These are phyloP conservation scores for Mycena capillaripes DNA, from an alignment of 768 basidiomycete species.

Conservation along the genomic window DNA sequence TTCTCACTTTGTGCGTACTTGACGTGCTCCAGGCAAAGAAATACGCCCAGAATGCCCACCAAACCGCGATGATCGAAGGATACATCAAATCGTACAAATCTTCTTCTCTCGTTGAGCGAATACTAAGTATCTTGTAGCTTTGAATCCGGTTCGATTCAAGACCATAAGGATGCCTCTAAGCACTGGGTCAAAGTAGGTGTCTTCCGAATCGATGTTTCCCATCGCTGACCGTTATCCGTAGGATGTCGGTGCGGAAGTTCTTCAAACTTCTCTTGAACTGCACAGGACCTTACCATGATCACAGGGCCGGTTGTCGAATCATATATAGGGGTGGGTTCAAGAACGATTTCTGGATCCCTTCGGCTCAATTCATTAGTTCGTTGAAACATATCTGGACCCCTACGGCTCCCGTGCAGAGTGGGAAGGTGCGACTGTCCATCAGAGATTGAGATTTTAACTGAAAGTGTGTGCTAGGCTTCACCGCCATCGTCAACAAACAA, in stretches of 20 bases:
- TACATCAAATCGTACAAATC: slow-evolving; percentile 81
- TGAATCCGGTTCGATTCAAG: slow-evolving; percentile 81
- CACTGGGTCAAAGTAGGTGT: slow-evolving; percentile 89
- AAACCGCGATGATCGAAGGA: slow-evolving; percentile 78
- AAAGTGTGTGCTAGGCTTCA: slow-evolving; percentile 70
- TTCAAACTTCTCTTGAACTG: no score
- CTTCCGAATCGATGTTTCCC: slow-evolving; percentile 77
- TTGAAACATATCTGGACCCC: slow-evolving; percentile 91
- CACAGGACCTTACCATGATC: no score
- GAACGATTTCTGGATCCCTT: background rate
- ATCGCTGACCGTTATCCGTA: slow-evolving; percentile 84
- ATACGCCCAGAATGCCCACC: slow-evolving; percentile 80
- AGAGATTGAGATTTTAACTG: slow-evolving; percentile 21
- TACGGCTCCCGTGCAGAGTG: slow-evolving; percentile 94
- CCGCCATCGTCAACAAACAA: slow-evolving; percentile 89
- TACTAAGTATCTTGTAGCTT: slow-evolving; percentile 61
- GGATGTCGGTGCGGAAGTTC: no score
- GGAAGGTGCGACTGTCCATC: slow-evolving; percentile 70
- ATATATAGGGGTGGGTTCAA: slow-evolving; percentile 74
- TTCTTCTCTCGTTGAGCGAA: background rate
- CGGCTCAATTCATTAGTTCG: slow-evolving; percentile 57
- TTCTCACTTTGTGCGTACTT: background rate
- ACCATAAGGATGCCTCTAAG: slow-evolving; percentile 82
- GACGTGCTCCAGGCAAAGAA: slow-evolving; percentile 71
- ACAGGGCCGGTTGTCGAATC: slow-evolving; percentile 91